Evolutionary conservation across 83 land plant genomes (phyloP).

Genomic region (Diphasiastrum complanatum): DNA sequence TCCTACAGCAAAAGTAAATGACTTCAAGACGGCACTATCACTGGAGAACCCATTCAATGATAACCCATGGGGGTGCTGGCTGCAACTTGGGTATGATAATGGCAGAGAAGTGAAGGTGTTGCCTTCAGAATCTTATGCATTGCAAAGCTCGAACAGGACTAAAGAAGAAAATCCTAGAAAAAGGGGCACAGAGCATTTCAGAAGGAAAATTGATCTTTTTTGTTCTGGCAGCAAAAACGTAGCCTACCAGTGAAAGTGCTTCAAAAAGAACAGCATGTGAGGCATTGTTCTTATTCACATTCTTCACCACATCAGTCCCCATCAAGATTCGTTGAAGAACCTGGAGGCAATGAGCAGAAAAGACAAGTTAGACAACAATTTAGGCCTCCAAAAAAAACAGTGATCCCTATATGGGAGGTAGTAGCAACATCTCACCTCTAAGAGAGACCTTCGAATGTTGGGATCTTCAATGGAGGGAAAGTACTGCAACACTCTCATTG

Average conservation of each 20-base stretch:
- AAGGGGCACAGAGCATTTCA: neutral
- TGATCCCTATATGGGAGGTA: neutral
- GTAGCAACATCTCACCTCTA: constrained; percentile 54
- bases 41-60: too few species aligned
- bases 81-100: too few species aligned
- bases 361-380: neutral
- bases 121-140: too few species aligned
- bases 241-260: constrained; percentile 88
- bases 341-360: constrained; percentile 31
- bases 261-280: constrained; percentile 99
- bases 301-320: constrained; percentile 99
- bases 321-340: constrained; percentile 87
- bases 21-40: too few species aligned
- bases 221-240: constrained; percentile 3
- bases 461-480: constrained; percentile 97
- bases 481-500: constrained; percentile 98
- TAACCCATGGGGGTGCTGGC: too few species aligned
- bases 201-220: neutral
- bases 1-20: too few species aligned
- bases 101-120: too few species aligned
- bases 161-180: too few species aligned
- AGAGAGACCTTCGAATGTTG: constrained; percentile 79
- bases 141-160: neutral
- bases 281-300: constrained; percentile 98
- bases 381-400: neutral